These are phyloP conservation scores for Cercospora brassicicola DNA, from an alignment of 2,329 filamentous ascomycete genomes.

Conservation along the genomic window DNA sequence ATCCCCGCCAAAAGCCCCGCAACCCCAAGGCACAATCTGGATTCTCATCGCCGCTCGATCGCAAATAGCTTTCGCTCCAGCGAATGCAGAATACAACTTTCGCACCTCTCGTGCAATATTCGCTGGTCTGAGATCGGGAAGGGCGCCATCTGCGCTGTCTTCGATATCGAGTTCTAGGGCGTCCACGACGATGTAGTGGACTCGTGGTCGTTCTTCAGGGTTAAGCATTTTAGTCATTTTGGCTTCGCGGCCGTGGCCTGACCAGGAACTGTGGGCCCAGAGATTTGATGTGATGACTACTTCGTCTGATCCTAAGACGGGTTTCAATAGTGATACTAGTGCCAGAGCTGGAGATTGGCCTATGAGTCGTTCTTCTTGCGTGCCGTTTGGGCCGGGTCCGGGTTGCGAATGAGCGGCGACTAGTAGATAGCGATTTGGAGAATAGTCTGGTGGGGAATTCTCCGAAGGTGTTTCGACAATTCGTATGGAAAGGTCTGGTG, in stretches of 20 bases:
- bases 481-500: neutral
- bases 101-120: conserved; percentile 14
- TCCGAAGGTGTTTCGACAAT: conserved; percentile 10
- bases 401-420: conserved; percentile 18
- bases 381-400: conserved; percentile 19
- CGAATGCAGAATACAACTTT: conserved; percentile 15
- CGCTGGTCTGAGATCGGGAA: neutral
- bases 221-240: neutral
- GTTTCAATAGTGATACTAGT: conserved; percentile 8
- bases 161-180: neutral
- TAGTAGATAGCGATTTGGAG: conserved; percentile 1
- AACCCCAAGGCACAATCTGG: conserved; percentile 20
- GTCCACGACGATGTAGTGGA: neutral
- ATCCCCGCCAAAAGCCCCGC: conserved; percentile 16
- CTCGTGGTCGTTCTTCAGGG: neutral
- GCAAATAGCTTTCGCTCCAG: conserved; percentile 2
- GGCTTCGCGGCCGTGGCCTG: conserved; percentile 16
- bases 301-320: conserved; percentile 5
- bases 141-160: neutral
- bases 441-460: neutral
- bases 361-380: conserved; percentile 19
- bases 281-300: conserved; percentile 16
- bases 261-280: conserved; percentile 14
- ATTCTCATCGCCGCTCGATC: conserved; percentile 4
- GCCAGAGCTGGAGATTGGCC: conserved; percentile 20